Evolutionary conservation across 768 basidiomycete species (phyloP), one percentile per base, ranked within the genome.

Genomic region (Amanita inopinata): DNA sequence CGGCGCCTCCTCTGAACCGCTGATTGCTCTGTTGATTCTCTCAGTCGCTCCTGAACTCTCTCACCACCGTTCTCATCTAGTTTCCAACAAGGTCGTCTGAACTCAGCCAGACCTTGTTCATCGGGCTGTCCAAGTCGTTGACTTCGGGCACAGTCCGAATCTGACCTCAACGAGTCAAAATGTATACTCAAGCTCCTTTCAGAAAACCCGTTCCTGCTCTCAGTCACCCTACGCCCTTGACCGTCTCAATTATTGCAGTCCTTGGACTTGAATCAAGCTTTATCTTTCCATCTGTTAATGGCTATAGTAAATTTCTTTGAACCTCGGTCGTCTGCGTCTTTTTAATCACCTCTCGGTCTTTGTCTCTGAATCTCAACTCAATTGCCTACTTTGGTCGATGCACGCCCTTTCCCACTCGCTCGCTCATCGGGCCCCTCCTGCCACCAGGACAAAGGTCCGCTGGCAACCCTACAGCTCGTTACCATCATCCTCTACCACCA

Each of bases 391-490:
- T 51, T 44, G 48, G 43, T 43, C 43, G 49, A 70, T 71, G 69
- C 64, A 70, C 57, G 58, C 64, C 10, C 43, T 67, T n/a, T 51
- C 61, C 2, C 67, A 73, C 42, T 60, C 77, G 7, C 62, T 84
- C 43, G 73, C 83, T 66, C 82, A 83, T 57, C 66, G 83, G 68
- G 82, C 80, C 28, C 76, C 79, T 33, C 74, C 78, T 48, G 72
- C 76, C 1, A 67, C 82, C 46, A 77, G 83, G 51, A 64, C 79
- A 38, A 66, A 81, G 58, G 66, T 78, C 52, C 80, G 86, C 53
- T 88, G 85, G 84, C 86, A 87, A 64, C 85, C 85, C 51, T 89
- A 87, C 60, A 62, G 66, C 50, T 57, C 76, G 40, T 59, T 69
- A 41, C 56, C 62, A 41, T 61, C 61, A 33, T 53, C 71, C 33